Conservation (phyloP, 352 stramenopile genomes). For the Pythium graminicola region DNA sequence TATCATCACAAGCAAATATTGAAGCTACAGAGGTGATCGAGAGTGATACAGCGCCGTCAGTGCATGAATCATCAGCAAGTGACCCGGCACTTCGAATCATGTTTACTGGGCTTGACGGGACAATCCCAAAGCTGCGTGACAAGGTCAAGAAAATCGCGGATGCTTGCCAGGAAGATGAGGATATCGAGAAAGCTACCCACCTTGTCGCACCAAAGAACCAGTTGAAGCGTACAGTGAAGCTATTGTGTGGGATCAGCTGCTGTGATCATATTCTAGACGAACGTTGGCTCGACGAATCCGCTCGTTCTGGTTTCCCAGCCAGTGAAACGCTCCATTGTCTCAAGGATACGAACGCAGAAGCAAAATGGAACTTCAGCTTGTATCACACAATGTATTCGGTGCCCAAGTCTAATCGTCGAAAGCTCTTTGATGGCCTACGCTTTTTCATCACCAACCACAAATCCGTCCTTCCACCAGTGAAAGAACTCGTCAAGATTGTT, state of each 20-base stretch:
- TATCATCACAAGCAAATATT: neutral
- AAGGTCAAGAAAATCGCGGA: constrained; percentile 30
- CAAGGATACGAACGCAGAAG: constrained; percentile 33
- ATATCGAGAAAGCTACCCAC: constrained; percentile 45
- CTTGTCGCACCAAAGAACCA: constrained; percentile 41
- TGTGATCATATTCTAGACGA: constrained; percentile 48
- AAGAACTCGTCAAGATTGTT: constrained; percentile 31
- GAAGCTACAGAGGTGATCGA: neutral
- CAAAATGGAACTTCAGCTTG: constrained; percentile 44
- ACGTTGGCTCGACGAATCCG: constrained; percentile 41
- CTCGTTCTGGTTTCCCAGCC: constrained; percentile 16
- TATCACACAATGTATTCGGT: constrained; percentile 42
- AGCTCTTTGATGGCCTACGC: constrained; percentile 26
- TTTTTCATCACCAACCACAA: constrained; percentile 53
- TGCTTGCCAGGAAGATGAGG: constrained; percentile 39
- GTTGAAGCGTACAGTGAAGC: constrained; percentile 56
- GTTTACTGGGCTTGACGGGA: constrained; percentile 45
- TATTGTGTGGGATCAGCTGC: constrained; percentile 48
- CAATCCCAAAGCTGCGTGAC: constrained; percentile 21
- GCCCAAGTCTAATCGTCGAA: constrained; percentile 17
- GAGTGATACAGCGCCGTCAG: neutral
- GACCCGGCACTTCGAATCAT: constrained; percentile 33
- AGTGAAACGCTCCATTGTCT: constrained; percentile 34
- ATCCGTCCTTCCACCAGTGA: constrained; percentile 24
- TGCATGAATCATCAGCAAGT: neutral